phyloP scores from a whole-genome alignment of 2,329 filamentous ascomycete species.

The Lecanicillium sp. region DNA sequence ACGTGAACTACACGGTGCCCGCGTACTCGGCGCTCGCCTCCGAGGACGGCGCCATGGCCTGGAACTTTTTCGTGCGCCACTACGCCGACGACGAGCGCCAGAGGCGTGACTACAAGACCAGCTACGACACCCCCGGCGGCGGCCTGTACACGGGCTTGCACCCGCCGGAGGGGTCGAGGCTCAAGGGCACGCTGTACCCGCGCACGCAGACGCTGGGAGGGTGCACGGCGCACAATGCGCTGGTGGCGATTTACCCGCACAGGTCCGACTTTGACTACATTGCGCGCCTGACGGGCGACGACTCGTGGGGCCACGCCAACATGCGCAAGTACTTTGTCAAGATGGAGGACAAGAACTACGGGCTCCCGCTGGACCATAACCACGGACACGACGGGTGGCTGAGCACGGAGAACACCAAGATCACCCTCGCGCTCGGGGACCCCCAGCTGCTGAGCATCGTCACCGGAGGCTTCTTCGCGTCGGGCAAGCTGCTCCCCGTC shows the following conservation, averaged over 20 bases:
- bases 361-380: slow-evolving; percentile 34
- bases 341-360: slow-evolving; percentile 49
- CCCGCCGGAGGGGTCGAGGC: slow-evolving; percentile 45
- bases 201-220: slow-evolving; percentile 51
- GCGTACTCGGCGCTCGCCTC: slow-evolving; percentile 47
- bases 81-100: slow-evolving; percentile 49
- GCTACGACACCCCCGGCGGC: slow-evolving; percentile 47
- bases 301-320: slow-evolving; percentile 46
- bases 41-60: slow-evolving; percentile 49
- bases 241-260: slow-evolving; percentile 47
- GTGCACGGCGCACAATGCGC: slow-evolving; percentile 50
- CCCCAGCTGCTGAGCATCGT: slow-evolving; percentile 47
- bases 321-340: slow-evolving; percentile 52
- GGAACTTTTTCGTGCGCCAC: slow-evolving; percentile 61
- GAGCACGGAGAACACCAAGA: slow-evolving; percentile 41
- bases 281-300: slow-evolving; percentile 47
- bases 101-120: slow-evolving; percentile 52
- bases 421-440: slow-evolving; percentile 46
- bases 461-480: slow-evolving; percentile 43
- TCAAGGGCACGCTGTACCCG: slow-evolving; percentile 52
- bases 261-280: slow-evolving; percentile 49
- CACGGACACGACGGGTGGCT: slow-evolving; percentile 57
- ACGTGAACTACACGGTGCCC: slow-evolving; percentile 47
- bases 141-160: slow-evolving; percentile 45
- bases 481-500: slow-evolving; percentile 25